phyloP scores from a whole-genome alignment of 2,329 filamentous ascomycete species.

The Chaetomium sp. region DNA sequence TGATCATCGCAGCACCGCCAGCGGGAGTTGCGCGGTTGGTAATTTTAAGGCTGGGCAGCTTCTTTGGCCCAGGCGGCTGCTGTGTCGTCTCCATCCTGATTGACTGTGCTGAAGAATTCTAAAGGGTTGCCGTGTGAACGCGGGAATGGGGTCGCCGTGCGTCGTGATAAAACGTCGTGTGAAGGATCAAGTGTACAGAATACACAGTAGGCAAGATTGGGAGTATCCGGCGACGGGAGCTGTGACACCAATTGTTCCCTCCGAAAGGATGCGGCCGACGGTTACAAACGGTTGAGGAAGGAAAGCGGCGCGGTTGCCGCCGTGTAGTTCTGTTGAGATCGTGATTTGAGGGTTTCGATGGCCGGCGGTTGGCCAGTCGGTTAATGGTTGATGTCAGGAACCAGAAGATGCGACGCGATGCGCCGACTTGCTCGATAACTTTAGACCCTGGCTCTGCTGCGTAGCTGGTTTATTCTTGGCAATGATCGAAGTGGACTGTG shows the following conservation, averaged over 20 bases:
- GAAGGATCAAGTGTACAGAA: neutral
- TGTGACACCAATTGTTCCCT: neutral
- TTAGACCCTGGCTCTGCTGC: neutral
- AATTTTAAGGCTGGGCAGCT: constrained; percentile 31
- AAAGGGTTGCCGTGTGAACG: neutral
- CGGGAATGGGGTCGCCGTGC: neutral
- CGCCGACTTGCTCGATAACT: neutral
- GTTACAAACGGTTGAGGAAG: neutral
- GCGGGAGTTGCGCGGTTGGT: constrained; percentile 15
- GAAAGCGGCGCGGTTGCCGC: neutral
- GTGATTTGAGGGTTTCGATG: neutral
- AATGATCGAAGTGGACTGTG: neutral
- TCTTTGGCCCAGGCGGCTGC: constrained; percentile 24
- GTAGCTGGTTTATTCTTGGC: neutral
- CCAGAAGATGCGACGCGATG: constrained; percentile 21
- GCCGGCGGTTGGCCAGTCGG: neutral
- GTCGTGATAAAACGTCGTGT: neutral
- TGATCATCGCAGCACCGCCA: constrained; percentile 26
- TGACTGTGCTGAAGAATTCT: neutral
- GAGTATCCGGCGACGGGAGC: neutral
- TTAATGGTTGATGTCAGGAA: neutral
- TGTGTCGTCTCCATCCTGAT: constrained; percentile 28
- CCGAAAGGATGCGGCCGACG: neutral
- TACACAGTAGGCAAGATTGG: too few relatives aligned
- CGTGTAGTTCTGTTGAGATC: too few relatives aligned